phyloP scores from a whole-genome alignment of 2,329 filamentous ascomycete genomes.

The Pleurostoma richardsiae region DNA sequence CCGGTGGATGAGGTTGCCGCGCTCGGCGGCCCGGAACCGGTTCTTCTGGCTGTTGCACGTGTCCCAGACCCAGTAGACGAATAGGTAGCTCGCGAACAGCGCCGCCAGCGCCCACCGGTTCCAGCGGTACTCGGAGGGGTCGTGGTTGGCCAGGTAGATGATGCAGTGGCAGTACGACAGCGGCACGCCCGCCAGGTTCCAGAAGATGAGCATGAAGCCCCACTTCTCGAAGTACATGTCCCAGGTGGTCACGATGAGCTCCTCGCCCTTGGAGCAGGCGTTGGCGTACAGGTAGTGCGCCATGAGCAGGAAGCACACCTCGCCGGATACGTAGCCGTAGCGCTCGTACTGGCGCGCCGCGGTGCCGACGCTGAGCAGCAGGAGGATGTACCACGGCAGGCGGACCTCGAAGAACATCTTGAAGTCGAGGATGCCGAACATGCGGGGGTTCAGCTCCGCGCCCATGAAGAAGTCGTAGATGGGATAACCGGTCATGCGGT shows the following conservation, averaged over 20 bases:
- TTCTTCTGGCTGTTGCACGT: conserved; percentile 83
- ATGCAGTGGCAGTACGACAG: conserved; percentile 81
- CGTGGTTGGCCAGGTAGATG: conserved; percentile 72
- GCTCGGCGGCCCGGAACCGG: conserved; percentile 68
- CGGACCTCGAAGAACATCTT: conserved; percentile 92
- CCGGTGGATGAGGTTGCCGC: conserved; percentile 57
- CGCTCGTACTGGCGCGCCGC: conserved; percentile 70
- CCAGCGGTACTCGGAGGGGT: conserved; percentile 64
- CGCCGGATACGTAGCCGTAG: conserved; percentile 72
- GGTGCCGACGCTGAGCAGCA: conserved; percentile 63
- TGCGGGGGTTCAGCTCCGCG: conserved; percentile 77
- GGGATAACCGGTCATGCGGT: conserved; percentile 82
- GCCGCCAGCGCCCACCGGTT: conserved; percentile 55
- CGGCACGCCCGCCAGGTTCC: conserved; percentile 79
- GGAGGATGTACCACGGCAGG: conserved; percentile 80
- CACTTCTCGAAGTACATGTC: conserved; percentile 90
- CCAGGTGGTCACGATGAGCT: conserved; percentile 76
- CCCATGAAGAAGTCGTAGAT: conserved; percentile 92
- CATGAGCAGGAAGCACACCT: conserved; percentile 69
- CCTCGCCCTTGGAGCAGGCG: conserved; percentile 77
- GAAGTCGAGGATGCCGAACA: conserved; percentile 82
- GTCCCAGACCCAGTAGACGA: conserved; percentile 81
- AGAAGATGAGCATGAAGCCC: conserved; percentile 88
- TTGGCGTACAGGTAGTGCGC: conserved; percentile 81
- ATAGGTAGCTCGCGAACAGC: conserved; percentile 62